Evolutionary conservation across 495 filamentous ascomycete genomes (phyloP), one percentile per base, ranked within the genome.

Genomic region (Aspergillus bertholletiae): DNA sequence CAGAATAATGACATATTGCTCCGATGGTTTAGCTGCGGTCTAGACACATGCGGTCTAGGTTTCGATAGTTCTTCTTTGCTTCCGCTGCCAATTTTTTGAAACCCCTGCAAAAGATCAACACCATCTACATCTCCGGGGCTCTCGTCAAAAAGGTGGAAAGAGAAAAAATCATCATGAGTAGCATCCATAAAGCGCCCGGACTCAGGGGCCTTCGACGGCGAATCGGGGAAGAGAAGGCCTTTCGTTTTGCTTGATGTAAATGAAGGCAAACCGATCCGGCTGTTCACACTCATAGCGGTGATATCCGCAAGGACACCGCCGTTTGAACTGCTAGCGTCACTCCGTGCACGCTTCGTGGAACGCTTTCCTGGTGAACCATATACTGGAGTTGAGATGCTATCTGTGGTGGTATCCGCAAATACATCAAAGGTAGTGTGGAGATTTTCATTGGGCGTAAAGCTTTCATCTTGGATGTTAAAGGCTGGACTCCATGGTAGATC

Each of bases 51-150:
- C n/a, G 66, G 45, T 40, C 68, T 71, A 0, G 62, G 55, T 22
- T 67, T 66, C 15, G 65, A 32, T 2, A 55, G 27, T 22, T 69
- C 66, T 6, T 75, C 66, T 48, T 72, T 74, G 43, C 54, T 66
- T 43, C 67, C 51, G 4, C 76, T 84, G 52, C 90, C 90, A 69
- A 96, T 96, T 69, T 90, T 91, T 67, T 90, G 86, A 62, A 96
- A 96, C 7, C 90, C 91, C 65, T 91, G 88, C 49, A 92, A 78
- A 51, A 97, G 85, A 69, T 96, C 92, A 43, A 95, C 78, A 1
- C 86, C 88, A 28, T 83, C 76, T 20, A 84, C 80, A 48, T 89
- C 88, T 28, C 74, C 75, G 4, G 76, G 64, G 46, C 84, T 83
- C 39, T 90, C 80, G 43, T 86, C 79, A 46, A 79, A 73, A 34